Conservation (phyloP, 441 rosid species). For the Lagerstroemia fauriei region DNA sequence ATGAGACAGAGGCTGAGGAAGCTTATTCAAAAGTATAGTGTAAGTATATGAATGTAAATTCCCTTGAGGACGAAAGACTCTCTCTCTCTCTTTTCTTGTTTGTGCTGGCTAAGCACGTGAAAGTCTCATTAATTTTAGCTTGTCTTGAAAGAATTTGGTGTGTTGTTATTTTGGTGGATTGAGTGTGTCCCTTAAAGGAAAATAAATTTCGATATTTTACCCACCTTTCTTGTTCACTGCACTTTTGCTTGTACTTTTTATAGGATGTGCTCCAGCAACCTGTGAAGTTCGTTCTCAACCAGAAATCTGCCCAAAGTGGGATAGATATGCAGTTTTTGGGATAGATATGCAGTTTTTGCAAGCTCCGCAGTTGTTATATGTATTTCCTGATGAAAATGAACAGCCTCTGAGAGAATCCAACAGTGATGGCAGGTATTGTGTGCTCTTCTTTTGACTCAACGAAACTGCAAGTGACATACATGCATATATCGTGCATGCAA, state of each 20-base stretch:
- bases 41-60: constrained; percentile 38
- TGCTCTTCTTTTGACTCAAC: background rate
- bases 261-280: constrained; percentile 77
- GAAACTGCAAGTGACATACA: too few relatives aligned
- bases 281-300: constrained; percentile 64
- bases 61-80: too few relatives aligned
- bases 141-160: background rate
- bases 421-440: constrained; percentile 50
- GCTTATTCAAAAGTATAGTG: constrained; percentile 74
- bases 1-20: constrained; percentile 77
- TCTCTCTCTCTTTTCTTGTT: too few relatives aligned
- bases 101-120: background rate
- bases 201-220: background rate
- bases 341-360: constrained; percentile 41
- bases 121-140: background rate
- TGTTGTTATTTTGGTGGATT: background rate
- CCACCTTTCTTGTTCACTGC: background rate
- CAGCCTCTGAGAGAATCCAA: constrained; percentile 42
- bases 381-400: constrained; percentile 42
- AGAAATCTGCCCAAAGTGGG: constrained; percentile 46
- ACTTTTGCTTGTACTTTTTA: background rate
- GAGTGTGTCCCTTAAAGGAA: background rate
- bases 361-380: constrained; percentile 41
- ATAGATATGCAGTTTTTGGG: too few relatives aligned
- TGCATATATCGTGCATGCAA: too few relatives aligned